phyloP scores from a whole-genome alignment of 192 early-diverging fungal genomes.

The Entomortierella parvispora region DNA sequence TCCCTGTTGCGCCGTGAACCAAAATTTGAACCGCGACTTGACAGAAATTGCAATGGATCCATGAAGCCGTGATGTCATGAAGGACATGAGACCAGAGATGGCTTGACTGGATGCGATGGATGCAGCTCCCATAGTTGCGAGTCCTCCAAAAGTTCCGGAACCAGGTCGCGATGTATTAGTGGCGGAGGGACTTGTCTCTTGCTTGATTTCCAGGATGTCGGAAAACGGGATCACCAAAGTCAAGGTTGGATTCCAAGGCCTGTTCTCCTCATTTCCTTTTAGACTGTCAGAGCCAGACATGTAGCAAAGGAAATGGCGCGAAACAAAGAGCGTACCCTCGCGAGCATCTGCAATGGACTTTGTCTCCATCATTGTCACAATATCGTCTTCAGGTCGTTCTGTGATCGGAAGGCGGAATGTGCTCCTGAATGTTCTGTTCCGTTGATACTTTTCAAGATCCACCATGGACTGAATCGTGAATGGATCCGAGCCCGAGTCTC shows the following conservation, averaged over 20 bases:
- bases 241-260: neutral
- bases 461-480: conserved; percentile 16
- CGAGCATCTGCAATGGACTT: conserved; percentile 16
- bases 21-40: conserved; percentile 18
- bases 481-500: neutral
- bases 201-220: conserved; percentile 36
- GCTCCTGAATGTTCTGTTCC: conserved; percentile 8
- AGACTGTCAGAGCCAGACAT: neutral
- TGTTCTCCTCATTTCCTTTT: neutral
- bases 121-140: neutral
- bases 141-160: neutral
- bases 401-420: conserved; percentile 23
- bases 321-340: conserved; percentile 17
- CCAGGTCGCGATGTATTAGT: neutral
- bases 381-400: conserved; percentile 14
- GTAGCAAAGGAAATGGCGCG: conserved; percentile 39
- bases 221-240: conserved; percentile 30
- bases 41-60: conserved; percentile 8
- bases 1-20: conserved; percentile 19
- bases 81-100: conserved; percentile 28
- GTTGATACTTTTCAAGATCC: conserved; percentile 20
- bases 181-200: conserved; percentile 24
- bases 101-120: neutral
- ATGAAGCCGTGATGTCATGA: conserved; percentile 18
- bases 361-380: conserved; percentile 24